Base-by-base conservation (phyloP, 2,329 filamentous ascomycete genomes). In the Parastagonospora avenae region DNA sequence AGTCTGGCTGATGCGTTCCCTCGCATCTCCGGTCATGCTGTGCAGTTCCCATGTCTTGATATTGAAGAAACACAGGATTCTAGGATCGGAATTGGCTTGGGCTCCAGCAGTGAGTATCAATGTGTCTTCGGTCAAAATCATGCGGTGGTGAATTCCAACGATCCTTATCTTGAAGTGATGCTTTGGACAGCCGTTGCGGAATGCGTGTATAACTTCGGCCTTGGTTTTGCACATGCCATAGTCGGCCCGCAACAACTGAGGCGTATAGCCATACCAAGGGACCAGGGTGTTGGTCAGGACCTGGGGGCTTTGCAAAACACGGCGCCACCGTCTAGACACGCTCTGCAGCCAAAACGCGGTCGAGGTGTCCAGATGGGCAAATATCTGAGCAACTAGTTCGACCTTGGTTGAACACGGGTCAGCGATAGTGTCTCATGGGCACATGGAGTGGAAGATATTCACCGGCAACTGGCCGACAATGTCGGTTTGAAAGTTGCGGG, bases 311-410 rank as follows among this genome's bases (percentile, higher is more conserved):
- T 56, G 67, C 9, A 77, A 47, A 1, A 63, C 27, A 8, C 45
- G 19, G 4, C 50, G 54, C 75, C 75, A 77, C 7, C 49, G 62
- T 31, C 54, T 64, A 30, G 65, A 74, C 29, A 76, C 68, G 8
- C 35, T 36, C 51, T 70, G 70, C 16, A 68, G 52, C 36, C 57
- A 66, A 48, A 67, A 73, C 2, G 63, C 50, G 4, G 64, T 57
- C 39, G 67, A 31, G 37, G 60, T 42, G 36, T 70, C 70, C 49
- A 77, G 42, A 60, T 72, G 57, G 29, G 52, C 48, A 50, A 77
- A 74, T 12, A 76, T 46, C 4, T 66, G 52, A 15, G 67, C 60
- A 5, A 73, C 60, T 7, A 78, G 58, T 60, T 78, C 76, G 11
- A 71, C 12, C n/a, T n/a, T n/a, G n/a, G n/a, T n/a, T n/a, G n/a